These are phyloP conservation scores for Lepidium didymum DNA, from an alignment of 345 rosid species.

Conservation along the genomic window DNA sequence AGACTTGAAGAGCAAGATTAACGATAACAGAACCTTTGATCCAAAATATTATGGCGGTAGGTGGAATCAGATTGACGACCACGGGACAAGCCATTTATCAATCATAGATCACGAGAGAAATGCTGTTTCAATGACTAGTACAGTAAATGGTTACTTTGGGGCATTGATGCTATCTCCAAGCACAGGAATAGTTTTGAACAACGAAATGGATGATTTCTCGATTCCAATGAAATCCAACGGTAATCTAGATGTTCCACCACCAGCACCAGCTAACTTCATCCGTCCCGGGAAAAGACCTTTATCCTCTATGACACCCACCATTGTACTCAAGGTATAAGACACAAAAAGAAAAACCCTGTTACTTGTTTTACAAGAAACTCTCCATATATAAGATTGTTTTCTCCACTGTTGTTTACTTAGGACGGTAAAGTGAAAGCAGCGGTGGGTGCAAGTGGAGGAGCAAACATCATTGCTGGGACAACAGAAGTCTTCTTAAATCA, in stretches of 20 bases:
- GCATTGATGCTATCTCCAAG: constrained; percentile 40
- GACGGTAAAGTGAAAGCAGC: constrained; percentile 43
- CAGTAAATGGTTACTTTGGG: constrained; percentile 56
- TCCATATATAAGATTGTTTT: neutral
- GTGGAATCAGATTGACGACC: constrained; percentile 49
- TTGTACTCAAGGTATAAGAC: constrained; percentile 40
- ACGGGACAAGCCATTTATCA: constrained; percentile 64
- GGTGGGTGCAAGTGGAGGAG: constrained; percentile 65
- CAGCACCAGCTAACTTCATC: constrained; percentile 51
- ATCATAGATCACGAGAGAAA: constrained; percentile 44
- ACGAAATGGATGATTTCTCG: constrained; percentile 70
- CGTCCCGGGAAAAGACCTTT: constrained; percentile 56
- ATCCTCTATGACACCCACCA: constrained; percentile 62
- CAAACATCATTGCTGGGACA: constrained; percentile 46
- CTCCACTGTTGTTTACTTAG: constrained; percentile 11
- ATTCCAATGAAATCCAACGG: constrained; percentile 17
- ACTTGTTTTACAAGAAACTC: neutral
- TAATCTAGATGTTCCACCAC: constrained; percentile 23
- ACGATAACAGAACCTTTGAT: constrained; percentile 43
- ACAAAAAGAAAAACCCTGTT: neutral
- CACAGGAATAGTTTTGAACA: constrained; percentile 56
- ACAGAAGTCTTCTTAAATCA: constrained; percentile 49
- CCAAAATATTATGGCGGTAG: constrained; percentile 40
- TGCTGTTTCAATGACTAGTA: constrained; percentile 55
- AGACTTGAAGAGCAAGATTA: constrained; percentile 37